Conservation (phyloP, 169 alveolate species). For the Babesia caballi region DNA sequence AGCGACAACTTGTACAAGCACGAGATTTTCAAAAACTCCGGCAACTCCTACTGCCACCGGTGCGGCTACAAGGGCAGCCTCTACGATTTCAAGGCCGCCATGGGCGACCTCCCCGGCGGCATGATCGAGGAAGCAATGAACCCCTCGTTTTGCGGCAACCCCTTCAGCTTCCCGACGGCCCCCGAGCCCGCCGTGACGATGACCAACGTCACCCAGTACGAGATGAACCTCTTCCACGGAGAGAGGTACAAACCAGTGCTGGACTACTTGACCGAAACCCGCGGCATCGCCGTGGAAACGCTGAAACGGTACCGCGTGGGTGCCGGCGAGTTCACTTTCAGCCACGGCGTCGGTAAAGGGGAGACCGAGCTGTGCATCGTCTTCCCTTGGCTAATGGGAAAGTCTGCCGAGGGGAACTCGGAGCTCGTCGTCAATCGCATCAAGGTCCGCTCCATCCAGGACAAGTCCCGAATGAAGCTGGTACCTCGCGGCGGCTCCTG, state of each 20-base stretch:
- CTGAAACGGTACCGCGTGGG: slow-evolving; percentile 83
- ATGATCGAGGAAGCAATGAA: slow-evolving; percentile 42
- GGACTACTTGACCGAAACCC: slow-evolving; percentile 77
- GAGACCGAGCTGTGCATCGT: slow-evolving; percentile 69
- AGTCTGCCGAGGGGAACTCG: not conserved
- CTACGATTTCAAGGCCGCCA: slow-evolving; percentile 81
- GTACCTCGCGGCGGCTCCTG: slow-evolving; percentile 86
- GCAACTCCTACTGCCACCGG: slow-evolving; percentile 82
- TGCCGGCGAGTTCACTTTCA: slow-evolving; percentile 67
- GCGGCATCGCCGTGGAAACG: slow-evolving; percentile 77
- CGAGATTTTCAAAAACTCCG: slow-evolving; percentile 80
- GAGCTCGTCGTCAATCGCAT: slow-evolving; percentile 60
- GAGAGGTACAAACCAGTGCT: slow-evolving; percentile 70
- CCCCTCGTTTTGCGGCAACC: slow-evolving; percentile 30
- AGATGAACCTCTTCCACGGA: slow-evolving; percentile 60
- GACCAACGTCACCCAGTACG: slow-evolving; percentile 67
- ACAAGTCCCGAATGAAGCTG: slow-evolving; percentile 82
- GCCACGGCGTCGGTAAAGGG: slow-evolving; percentile 14
- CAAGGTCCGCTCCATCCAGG: slow-evolving; percentile 73
- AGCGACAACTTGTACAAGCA: slow-evolving; percentile 79
- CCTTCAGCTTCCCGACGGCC: slow-evolving; percentile 10
- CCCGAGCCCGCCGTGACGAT: slow-evolving; percentile 49
- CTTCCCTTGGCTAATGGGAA: slow-evolving; percentile 61
- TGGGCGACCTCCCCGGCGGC: slow-evolving; percentile 75
- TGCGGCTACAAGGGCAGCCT: slow-evolving; percentile 84